Percentiles rank a stretch among this genome's conserved stretches.
Conservation (phyloP, 2,329 filamentous ascomycete species). For the Xylaria polymorpha region DNA sequence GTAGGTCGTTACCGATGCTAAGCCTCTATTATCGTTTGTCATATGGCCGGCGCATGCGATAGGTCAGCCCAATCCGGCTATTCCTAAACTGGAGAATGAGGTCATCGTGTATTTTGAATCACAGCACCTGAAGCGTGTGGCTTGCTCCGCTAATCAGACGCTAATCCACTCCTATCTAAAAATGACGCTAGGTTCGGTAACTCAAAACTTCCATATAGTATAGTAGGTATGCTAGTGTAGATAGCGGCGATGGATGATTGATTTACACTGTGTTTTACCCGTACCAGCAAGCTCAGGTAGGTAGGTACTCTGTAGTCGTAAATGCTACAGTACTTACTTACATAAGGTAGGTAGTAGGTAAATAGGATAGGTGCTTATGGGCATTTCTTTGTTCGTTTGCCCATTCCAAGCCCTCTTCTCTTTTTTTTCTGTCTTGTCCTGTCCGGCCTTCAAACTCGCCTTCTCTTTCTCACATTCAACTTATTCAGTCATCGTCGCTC, state of each 20-base stretch:
- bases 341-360: too few species aligned
- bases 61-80: constrained; percentile 1
- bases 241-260: neutral
- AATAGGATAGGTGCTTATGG: neutral
- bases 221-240: too few species aligned
- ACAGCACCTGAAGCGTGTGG: constrained; percentile 22
- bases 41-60: neutral
- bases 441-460: neutral
- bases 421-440: neutral
- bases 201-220: neutral
- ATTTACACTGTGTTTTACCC: constrained; percentile 14
- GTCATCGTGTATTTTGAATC: constrained; percentile 25
- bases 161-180: neutral
- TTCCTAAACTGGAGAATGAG: constrained; percentile 29
- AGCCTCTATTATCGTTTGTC: constrained; percentile 2
- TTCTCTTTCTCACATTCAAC: neutral
- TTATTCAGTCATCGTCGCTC: neutral
- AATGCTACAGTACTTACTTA: too few species aligned
- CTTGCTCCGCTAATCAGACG: constrained; percentile 26
- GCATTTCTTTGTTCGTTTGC: constrained; percentile 12
- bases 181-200: neutral
- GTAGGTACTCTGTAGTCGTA: too few species aligned
- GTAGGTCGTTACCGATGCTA: neutral
- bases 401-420: neutral
- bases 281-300: neutral